phyloP scores from a whole-genome alignment of 2,329 filamentous ascomycete species.

The Xylariomycetidae sp. region DNA sequence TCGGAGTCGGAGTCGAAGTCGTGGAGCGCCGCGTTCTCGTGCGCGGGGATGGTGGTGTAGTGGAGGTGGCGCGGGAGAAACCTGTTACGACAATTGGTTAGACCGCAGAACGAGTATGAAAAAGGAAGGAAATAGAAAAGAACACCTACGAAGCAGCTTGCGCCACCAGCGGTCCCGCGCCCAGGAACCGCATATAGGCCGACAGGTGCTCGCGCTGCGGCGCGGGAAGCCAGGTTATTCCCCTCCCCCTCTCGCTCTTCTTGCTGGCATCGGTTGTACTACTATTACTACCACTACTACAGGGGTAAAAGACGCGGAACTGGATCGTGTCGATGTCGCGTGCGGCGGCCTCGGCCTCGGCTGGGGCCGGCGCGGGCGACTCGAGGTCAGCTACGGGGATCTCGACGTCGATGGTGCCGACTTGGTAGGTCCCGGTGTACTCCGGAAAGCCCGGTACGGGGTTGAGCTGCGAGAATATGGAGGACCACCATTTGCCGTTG shows the following conservation, averaged over 20 bases:
- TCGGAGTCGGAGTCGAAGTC: too few species aligned
- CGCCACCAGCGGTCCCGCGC: constrained; percentile 54
- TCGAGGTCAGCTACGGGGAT: constrained; percentile 61
- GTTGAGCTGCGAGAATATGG: constrained; percentile 53
- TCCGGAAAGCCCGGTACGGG: constrained; percentile 69
- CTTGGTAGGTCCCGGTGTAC: constrained; percentile 73
- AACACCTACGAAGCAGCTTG: constrained; percentile 54
- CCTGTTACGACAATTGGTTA: too few species aligned
- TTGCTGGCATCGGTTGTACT: too few species aligned
- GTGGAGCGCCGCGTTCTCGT: constrained; percentile 65
- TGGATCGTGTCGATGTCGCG: constrained; percentile 73
- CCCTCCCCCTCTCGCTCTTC: constrained; percentile 50
- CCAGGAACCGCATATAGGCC: constrained; percentile 73
- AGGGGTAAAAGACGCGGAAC: constrained; percentile 80
- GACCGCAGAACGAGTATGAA: too few species aligned
- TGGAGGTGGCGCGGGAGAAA: constrained; percentile 67
- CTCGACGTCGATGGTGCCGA: constrained; percentile 77
- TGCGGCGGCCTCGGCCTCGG: constrained; percentile 47
- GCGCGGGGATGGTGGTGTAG: constrained; percentile 67
- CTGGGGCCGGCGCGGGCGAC: constrained; percentile 47
- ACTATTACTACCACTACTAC: constrained; percentile 45
- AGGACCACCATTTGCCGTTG: too few species aligned
- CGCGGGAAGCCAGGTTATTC: constrained; percentile 70
- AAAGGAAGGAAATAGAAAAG: too few species aligned
- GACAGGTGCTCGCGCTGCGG: constrained; percentile 71